Evolutionary conservation across 306 rosid genomes (phyloP), one percentile per base, ranked within the genome.

Genomic region (Lupinus albus): DNA sequence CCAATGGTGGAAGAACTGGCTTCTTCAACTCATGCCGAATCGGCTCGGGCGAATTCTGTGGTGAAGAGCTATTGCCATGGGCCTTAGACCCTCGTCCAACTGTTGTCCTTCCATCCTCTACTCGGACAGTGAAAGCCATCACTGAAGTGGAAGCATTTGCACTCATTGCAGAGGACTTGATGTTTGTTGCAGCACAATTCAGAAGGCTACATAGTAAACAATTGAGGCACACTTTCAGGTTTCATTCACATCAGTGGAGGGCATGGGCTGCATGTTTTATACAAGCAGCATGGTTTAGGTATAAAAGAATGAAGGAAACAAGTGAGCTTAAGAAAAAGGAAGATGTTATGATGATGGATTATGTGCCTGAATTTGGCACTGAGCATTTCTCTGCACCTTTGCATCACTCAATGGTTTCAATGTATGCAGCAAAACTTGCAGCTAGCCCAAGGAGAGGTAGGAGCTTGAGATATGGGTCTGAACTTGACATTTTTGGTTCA

Each of bases 61-160:
- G 89, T 0, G 89, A 87, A 41, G 89, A 87, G 74, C 79, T 87
- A 15, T 11, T 87, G 12, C 76, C 87, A 2, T 84, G 89, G 88
- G 83, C 80, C 50, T 51, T 86, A 38, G 83, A 84, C 67, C 85
- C 88, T 62, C 78, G 79, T 25, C 86, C 82, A 2, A 72, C 59
- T 5, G 67, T 39, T 5, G 59, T 55, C 5, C 85, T 80, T 42
- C 89, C 93, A 11, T 71, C 81, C 0, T 82, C 93, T 10, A 84
- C 84, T 4, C 79, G 87, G 14, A 84, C 84, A 0, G 88, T 87
- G 9, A 67, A 71, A 47, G 86, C 89, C 21, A 75, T 82, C 25
- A 80, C 80, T 0, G 78, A 82, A 52, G 93, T 84, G 9, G 88
- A 87, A 68, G 88, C 89, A n/a, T 87, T 84, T 74, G 89, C 84